phyloP scores from a whole-genome alignment of 768 basidiomycete genomes.

The Tylopilus balloui region DNA sequence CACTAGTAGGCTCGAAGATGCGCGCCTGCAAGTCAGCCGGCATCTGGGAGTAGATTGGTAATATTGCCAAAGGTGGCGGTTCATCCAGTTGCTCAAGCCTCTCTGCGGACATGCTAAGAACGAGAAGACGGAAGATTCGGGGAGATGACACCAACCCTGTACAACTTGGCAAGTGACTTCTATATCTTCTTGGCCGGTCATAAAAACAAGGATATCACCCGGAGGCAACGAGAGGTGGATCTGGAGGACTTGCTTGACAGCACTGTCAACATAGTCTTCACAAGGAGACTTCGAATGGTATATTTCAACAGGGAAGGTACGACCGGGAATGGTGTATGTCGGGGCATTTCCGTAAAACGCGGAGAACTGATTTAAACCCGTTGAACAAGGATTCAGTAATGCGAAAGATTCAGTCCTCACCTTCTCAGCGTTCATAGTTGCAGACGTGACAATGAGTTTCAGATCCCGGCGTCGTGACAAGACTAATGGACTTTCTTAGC shows the following conservation, averaged over 20 bases:
- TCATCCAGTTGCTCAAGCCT: conserved; percentile 91
- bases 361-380: conserved; percentile 75
- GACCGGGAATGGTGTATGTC: conserved; percentile 87
- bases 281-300: conserved; percentile 97
- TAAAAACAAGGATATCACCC: conserved; percentile 96
- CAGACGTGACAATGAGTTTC: conserved; percentile 96
- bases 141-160: conserved; percentile 51
- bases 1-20: conserved; percentile 91
- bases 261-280: conserved; percentile 97
- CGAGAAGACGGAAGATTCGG: background rate
- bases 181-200: conserved; percentile 99
- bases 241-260: conserved; percentile 96
- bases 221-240: conserved; percentile 91
- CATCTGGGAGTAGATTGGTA: conserved; percentile 99
- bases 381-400: background rate
- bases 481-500: conserved; percentile 39
- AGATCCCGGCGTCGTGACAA: conserved; percentile 87
- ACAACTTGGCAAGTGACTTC: conserved; percentile 95
- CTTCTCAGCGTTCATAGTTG: conserved; percentile 99
- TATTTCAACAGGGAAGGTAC: conserved; percentile 97
- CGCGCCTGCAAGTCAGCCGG: conserved; percentile 98
- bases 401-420: conserved; percentile 35
- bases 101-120: conserved; percentile 46
- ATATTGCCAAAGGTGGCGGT: conserved; percentile 78
- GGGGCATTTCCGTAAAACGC: conserved; percentile 93